Base-by-base conservation (phyloP, 768 basidiomycete genomes). In the Boletus eberwhitei region DNA sequence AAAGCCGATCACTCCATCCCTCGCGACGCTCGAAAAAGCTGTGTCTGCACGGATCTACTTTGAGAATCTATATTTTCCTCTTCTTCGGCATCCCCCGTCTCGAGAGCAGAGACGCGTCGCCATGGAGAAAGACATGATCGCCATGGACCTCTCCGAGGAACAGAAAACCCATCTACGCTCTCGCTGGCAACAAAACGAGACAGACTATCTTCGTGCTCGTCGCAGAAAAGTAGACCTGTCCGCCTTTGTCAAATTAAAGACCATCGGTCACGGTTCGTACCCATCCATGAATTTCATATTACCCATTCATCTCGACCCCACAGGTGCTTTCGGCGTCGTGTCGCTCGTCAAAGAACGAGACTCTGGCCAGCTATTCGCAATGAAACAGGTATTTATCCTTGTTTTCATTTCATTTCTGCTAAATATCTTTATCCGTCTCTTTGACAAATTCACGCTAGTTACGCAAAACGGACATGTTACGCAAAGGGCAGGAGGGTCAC, bases 401-500 rank as follows among this genome's bases (percentile, higher is more conserved):
- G 50, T 58, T 60, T 61, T 61, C 39, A 66, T 71, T 55, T 61
- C 64, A 60, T 66, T 60, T 59, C 37, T 60, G 54, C 54, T 47
- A 65, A 63, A 64, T 64, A 24, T 50, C 24, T 72, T 65, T 62
- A 61, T 47, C 59, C 55, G 49, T 68, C 56, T 61, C 59, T 59
- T 64, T 61, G 50, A 37, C 45, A 67, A 66, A 55, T 66, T 58
- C 22, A 42, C 52, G 49, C 53, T 66, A 90, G 89, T 76, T 91
- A 68, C 84, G 90, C 59, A 93, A 92, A 75, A 83, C 83, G 57
- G 92, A 94, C 72, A 94, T 96, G 93, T 80, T 96, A 66, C 87
- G 91, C 49, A 95, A 94, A 77, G 92, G 93, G 22, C 96, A 98
- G 72, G 96, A 98, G 74, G 96, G 94, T 1, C 96, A 98, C 72